Evolutionary conservation across 1,284 basidiomycete genomes (phyloP).

Genomic region (Puccinia coronata): DNA sequence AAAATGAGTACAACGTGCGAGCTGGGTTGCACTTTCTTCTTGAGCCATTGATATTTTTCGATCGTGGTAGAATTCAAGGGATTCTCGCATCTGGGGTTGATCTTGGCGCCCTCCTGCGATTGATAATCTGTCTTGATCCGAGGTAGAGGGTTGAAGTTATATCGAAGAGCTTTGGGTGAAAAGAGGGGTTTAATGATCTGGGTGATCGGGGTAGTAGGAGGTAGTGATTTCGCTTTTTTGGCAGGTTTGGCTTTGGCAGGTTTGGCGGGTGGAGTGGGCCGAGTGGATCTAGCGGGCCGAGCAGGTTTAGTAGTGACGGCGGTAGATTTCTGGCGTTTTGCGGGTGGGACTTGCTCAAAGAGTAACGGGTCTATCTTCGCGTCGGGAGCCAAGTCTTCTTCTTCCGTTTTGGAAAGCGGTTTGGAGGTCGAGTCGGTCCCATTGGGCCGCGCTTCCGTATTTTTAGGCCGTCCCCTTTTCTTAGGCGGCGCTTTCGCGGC

Average conservation of each 20-base stretch:
- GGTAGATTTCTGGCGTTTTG: constrained; percentile 5
- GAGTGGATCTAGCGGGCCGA: neutral
- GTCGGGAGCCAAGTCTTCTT: neutral
- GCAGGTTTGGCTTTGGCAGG: neutral
- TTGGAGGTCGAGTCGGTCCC: neutral
- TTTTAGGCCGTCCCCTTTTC: constrained; percentile 21
- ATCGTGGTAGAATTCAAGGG: constrained; percentile 30
- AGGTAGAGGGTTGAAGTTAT: constrained; percentile 43
- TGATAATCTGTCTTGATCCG: constrained; percentile 6
- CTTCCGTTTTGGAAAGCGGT: neutral
- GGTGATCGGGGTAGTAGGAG: neutral
- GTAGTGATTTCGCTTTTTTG: neutral
- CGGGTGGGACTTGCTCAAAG: constrained; percentile 1
- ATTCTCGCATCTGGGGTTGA: constrained; percentile 40
- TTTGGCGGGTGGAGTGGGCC: neutral
- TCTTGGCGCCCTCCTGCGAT: neutral
- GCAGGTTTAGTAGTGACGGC: neutral
- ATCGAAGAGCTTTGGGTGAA: constrained; percentile 39
- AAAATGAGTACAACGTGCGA: constrained; percentile 25
- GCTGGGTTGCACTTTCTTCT: neutral
- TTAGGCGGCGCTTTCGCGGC: neutral
- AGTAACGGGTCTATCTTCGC: constrained; percentile 8
- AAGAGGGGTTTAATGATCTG: no score
- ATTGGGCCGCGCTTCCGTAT: neutral
- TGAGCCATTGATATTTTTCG: constrained; percentile 19